Base-by-base conservation (phyloP, 2,329 filamentous ascomycete species). In the Ascochyta viciae-villosae region DNA sequence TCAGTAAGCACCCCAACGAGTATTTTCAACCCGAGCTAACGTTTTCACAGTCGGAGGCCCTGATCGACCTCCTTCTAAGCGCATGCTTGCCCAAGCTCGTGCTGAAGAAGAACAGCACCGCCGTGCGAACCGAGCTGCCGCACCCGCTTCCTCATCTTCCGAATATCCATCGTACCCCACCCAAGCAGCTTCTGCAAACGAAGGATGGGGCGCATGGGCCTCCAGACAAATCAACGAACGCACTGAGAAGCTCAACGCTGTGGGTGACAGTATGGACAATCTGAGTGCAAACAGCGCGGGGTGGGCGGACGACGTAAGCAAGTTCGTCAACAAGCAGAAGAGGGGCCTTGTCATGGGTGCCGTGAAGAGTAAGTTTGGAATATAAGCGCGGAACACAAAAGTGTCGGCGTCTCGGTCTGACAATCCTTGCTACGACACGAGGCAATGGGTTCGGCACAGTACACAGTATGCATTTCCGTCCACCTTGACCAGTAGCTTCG, bases 281-380 rank as follows among this genome's bases (percentile, higher is more conserved):
- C 77, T 97, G 57, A 89, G 94, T 68, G 85, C 92, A 67, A 89
- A 89, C 64, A 96, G 91, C 71, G 86, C 87, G 51, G 89, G 87
- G 16, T 98, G 92, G 87, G 89, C 92, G 13, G 87, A 92, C 29
- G 93, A 96, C 72, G 92, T 96, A 48, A 89, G 86, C 68, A 97
- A 96, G 74, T 97, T 86, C 74, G 88, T 96, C 4, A 84, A 83
- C 54, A 89, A 88, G 78, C 94, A 98, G 80, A 98, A 98, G 84
- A 86, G 87, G 73, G 93, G 91, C 61, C 81, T 95, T 62, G 81
- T 96, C 13, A 77, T 96, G 64, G 91, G 92, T 9, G 65, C 72
- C 49, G 47, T 76, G 42, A 76, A 75, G 64, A 65, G 68, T 23
- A 75, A 75, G 38, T 75, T 76, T 63, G 73, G 73, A 39, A 53